Conservation (phyloP, 139 green algal genomes). For the Chlorella vulgaris region DNA sequence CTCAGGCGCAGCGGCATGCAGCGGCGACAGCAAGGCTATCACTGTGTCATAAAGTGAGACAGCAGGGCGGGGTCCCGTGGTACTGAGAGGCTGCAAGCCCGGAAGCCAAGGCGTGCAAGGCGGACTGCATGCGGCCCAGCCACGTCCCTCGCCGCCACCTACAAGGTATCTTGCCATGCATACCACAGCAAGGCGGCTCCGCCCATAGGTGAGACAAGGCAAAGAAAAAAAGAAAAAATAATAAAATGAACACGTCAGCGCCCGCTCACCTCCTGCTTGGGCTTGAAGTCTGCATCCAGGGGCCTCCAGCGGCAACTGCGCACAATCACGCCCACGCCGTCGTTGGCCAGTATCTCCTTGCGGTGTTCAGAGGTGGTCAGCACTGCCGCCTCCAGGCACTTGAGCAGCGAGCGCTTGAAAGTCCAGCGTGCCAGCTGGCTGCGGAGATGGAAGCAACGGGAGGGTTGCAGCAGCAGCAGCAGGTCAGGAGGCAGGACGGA, state of each 20-base stretch:
- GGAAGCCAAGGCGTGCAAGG: too few relatives aligned
- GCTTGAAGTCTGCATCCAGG: neutral
- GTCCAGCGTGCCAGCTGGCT: constrained; percentile 33
- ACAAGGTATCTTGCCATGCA: too few relatives aligned
- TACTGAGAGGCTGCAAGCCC: too few relatives aligned
- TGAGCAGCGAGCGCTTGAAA: constrained; percentile 34
- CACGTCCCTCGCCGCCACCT: too few relatives aligned
- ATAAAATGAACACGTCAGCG: too few relatives aligned
- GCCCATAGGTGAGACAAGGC: too few relatives aligned
- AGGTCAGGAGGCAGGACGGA: too few relatives aligned
- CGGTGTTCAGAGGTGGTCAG: constrained; percentile 22
- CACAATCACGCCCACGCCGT: constrained; percentile 33
- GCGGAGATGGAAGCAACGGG: neutral
- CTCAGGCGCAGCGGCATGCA: neutral
- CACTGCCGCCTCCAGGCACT: constrained; percentile 27
- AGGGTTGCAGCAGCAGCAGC: neutral
- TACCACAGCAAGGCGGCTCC: too few relatives aligned
- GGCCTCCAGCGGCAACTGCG: constrained; percentile 29
- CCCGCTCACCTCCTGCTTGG: constrained; percentile 30
- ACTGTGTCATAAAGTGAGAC: too few relatives aligned
- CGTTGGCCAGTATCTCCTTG: constrained; percentile 24
- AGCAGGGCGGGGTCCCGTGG: too few relatives aligned
- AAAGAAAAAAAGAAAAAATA: too few relatives aligned
- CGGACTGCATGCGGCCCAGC: too few relatives aligned
- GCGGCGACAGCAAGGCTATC: neutral